Conservation (phyloP, 495 filamentous ascomycete genomes). For the Tuber borchii region DNA sequence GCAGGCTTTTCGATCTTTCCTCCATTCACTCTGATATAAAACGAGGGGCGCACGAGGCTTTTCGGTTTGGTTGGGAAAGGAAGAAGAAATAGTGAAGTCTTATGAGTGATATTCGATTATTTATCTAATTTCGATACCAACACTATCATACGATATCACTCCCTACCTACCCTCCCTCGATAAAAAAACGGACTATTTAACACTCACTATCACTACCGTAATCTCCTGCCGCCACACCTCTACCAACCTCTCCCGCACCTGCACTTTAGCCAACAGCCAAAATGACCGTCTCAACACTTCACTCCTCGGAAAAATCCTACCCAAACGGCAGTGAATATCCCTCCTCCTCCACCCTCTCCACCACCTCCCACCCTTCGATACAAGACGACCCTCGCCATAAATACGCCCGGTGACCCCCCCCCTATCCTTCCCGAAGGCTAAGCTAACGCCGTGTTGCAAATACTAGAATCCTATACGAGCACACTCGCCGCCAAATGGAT, state of each 20-base stretch:
- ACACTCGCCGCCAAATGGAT: conserved; percentile 38
- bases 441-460: conserved; percentile 9
- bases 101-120: neutral
- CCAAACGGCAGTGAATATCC: neutral
- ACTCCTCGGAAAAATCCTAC: neutral
- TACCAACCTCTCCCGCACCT: neutral
- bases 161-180: neutral
- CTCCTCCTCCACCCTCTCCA: neutral
- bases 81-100: neutral
- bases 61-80: neutral
- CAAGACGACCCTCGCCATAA: conserved; percentile 32
- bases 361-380: neutral
- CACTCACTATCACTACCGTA: neutral
- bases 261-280: neutral
- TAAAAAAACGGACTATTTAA: neutral
- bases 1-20: neutral
- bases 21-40: neutral
- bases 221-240: neutral
- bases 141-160: neutral
- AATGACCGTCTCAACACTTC: conserved; percentile 25
- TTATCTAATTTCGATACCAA: neutral
- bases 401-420: conserved; percentile 27
- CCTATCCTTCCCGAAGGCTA: neutral
- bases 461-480: conserved; percentile 32
- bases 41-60: neutral